Conservation (phyloP, 2,329 filamentous ascomycete genomes). For the Tympanopsis confertula region DNA sequence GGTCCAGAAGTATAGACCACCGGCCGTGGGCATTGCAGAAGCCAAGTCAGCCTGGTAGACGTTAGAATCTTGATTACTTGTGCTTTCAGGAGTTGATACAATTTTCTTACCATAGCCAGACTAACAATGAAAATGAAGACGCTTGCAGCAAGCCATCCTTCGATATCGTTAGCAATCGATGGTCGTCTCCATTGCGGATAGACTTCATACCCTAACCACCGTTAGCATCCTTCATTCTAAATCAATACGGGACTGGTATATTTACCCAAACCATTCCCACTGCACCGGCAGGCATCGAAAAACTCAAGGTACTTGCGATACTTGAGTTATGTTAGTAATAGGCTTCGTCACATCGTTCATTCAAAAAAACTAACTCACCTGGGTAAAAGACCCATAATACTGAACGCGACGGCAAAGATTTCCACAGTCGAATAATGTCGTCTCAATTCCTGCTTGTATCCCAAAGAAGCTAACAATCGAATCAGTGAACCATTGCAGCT, state of each 20-base stretch:
- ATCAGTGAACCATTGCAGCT: background rate
- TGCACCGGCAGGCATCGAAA: slow-evolving; percentile 45
- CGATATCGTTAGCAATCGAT: slow-evolving; percentile 17
- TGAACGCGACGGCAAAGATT: slow-evolving; percentile 47
- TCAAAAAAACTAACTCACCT: background rate
- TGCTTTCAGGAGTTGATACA: slow-evolving; percentile 15
- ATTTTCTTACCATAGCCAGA: slow-evolving; percentile 35
- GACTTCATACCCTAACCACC: slow-evolving; percentile 1
- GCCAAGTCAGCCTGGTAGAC: slow-evolving; percentile 30
- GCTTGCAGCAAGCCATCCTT: slow-evolving; percentile 39
- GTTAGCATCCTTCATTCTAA: too few species aligned
- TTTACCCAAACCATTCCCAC: slow-evolving; percentile 47
- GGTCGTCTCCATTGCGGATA: slow-evolving; percentile 4
- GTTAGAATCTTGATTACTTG: slow-evolving; percentile 1
- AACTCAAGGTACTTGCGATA: slow-evolving; percentile 44
- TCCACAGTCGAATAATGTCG: slow-evolving; percentile 52
- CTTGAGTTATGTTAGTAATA: slow-evolving; percentile 20
- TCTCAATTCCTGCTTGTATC: slow-evolving; percentile 43
- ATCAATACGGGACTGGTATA: too few species aligned
- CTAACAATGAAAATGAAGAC: slow-evolving; percentile 46
- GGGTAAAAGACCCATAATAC: slow-evolving; percentile 48
- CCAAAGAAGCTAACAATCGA: slow-evolving; percentile 11
- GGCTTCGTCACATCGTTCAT: background rate
- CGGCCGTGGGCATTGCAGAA: slow-evolving; percentile 43
- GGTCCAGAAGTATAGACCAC: slow-evolving; percentile 47